phyloP scores from a whole-genome alignment of 2,329 filamentous ascomycete genomes.

The Verticillium isaacii region DNA sequence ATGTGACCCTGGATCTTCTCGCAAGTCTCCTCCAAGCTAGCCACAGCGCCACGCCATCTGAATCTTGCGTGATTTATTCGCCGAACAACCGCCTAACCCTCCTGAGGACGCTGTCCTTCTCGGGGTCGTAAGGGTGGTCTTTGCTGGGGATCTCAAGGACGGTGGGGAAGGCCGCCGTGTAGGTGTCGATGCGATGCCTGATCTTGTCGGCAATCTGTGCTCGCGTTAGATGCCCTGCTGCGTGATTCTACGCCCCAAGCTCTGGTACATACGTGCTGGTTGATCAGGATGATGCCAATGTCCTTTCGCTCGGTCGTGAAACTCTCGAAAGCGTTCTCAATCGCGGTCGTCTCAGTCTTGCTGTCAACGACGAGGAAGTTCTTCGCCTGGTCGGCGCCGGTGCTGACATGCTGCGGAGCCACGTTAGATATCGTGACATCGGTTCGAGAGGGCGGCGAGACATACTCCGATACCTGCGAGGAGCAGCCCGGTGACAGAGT shows the following conservation, averaged over 20 bases:
- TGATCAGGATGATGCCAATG: constrained; percentile 94
- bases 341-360: constrained; percentile 85
- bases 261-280: constrained; percentile 75
- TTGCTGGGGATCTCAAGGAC: constrained; percentile 97
- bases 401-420: constrained; percentile 74
- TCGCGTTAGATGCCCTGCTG: constrained; percentile 14
- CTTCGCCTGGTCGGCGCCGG: constrained; percentile 83
- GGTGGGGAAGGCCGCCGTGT: constrained; percentile 92
- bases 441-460: constrained; percentile 7
- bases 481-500: constrained; percentile 91
- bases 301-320: constrained; percentile 92
- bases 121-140: constrained; percentile 97
- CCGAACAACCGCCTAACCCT: constrained; percentile 67
- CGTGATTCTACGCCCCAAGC: background rate
- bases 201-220: constrained; percentile 86
- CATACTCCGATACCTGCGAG: constrained; percentile 90
- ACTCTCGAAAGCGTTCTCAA: constrained; percentile 83
- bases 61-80: constrained; percentile 44
- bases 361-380: constrained; percentile 96
- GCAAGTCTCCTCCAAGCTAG: background rate
- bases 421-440: constrained; percentile 8
- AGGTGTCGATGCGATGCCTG: constrained; percentile 82
- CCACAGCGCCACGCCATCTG: background rate
- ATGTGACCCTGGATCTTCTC: background rate
- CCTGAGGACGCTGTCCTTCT: constrained; percentile 96